These are phyloP conservation scores for Penicillium antarcticum DNA, from an alignment of 495 filamentous ascomycete species.

Conservation along the genomic window DNA sequence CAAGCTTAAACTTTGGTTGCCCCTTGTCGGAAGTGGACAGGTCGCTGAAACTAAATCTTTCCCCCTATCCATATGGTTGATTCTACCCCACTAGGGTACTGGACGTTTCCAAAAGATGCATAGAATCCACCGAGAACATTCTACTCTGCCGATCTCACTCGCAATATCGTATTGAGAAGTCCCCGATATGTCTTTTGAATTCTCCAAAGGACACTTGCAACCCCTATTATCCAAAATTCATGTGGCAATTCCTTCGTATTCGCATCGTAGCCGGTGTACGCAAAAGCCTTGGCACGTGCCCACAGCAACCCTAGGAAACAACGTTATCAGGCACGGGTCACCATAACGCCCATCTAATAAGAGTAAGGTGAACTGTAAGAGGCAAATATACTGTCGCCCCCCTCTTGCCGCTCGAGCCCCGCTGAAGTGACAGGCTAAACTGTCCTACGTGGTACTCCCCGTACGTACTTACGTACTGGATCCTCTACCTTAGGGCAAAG, in stretches of 20 bases:
- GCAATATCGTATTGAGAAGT: neutral
- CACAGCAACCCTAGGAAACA: slow-evolving; percentile 6
- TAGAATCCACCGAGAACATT: slow-evolving; percentile 1
- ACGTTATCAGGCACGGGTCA: neutral
- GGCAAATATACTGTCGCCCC: neutral
- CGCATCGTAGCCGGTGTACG: neutral
- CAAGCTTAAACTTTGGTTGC: slow-evolving; percentile 15
- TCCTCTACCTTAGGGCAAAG: neutral
- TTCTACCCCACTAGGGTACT: neutral
- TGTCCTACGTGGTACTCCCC: neutral
- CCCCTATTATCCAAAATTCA: neutral
- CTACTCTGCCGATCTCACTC: neutral
- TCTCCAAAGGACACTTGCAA: neutral
- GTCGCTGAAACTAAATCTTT: neutral
- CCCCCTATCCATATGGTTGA: neutral
- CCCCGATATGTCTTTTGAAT: no score
- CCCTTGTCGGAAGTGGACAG: slow-evolving; percentile 12
- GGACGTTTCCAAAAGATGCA: neutral
- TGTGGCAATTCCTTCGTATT: slow-evolving; percentile 4
- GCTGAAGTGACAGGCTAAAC: neutral
- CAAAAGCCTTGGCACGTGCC: slow-evolving; percentile 3
- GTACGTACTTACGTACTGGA: slow-evolving; percentile 2
- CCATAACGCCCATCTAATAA: neutral
- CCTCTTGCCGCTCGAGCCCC: slow-evolving; percentile 2
- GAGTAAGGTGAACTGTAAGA: neutral